Evolutionary conservation across 106 monocot genomes (phyloP), one percentile per base, ranked within the genome.

Genomic region (Posidonia australis): DNA sequence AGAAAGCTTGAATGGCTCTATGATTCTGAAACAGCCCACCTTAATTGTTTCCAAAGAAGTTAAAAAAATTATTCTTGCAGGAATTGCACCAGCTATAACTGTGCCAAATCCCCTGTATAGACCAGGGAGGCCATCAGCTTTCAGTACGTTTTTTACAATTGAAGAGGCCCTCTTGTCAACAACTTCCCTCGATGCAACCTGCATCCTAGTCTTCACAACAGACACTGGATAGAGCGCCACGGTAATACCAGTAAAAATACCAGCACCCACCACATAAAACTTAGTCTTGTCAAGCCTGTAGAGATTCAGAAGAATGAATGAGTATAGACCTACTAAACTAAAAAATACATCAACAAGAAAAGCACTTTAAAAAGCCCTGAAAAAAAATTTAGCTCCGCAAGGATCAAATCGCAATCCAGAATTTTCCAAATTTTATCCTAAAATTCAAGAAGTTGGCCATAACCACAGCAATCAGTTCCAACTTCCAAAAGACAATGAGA

Each of bases 211-310:
- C 75, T 99, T 99, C 68, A 92, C 70, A 32, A 99, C 85, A 73
- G 91, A 88, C 29, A 91, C 57, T 12, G 98, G 98, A 69, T 99
- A 91, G 44, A 99, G 60, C 13, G 84, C 87, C 41, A 91, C 85
- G 51, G 98, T 88, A 60, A 99, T 61, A 51, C 85, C 83, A 52
- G 87, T 85, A 69, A 99, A 99, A 46, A 99, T 78, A 44, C 98
- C 98, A 64, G 98, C 98, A 67, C 98, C 91, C 9, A 88, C 77
- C 3, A 99, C 81, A 66, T 76, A 99, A 67, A 99, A 68, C 70
- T 91, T 99, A 30, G 78, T 91, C 76, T 91, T 99, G 81, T 99
- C 91, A 68, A 99, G 87, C 85, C 98, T 99, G 81, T 53, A 74
- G 27, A 28, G 70, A 58, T 58, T 28, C 16, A 62, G 1, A 46